Conservation (phyloP, 345 rosid species). For the Tarenaya hassleriana region DNA sequence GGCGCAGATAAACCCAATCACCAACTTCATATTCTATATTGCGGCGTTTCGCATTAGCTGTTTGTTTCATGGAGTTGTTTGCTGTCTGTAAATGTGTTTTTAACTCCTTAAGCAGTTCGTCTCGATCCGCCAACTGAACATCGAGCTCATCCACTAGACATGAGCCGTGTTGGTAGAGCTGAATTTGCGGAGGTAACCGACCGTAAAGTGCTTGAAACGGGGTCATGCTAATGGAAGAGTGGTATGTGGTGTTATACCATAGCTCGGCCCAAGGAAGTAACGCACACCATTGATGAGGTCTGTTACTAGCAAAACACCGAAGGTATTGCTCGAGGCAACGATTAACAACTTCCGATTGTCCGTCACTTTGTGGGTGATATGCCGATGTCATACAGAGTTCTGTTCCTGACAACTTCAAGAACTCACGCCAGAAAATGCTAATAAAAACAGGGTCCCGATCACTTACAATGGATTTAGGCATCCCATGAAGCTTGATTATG, state of each 20-base stretch:
- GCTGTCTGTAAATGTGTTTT: background rate
- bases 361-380: background rate
- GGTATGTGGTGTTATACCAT: constrained; percentile 1
- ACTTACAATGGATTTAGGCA: background rate
- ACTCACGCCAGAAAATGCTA: background rate
- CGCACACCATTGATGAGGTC: background rate
- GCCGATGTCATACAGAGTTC: background rate
- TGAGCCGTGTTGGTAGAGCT: background rate
- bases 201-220: background rate
- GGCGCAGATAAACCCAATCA: background rate
- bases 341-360: background rate
- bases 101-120: background rate
- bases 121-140: background rate
- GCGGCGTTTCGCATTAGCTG: background rate
- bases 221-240: background rate
- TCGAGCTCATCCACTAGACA: background rate
- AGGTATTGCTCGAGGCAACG: background rate
- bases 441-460: background rate
- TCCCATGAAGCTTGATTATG: background rate
- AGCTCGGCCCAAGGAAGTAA: background rate
- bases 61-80: background rate
- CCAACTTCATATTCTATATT: background rate
- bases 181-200: background rate
- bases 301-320: background rate
- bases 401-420: background rate